Evolutionary conservation across 441 rosid genomes (phyloP).

Genomic region (Gossypium lobatum): DNA sequence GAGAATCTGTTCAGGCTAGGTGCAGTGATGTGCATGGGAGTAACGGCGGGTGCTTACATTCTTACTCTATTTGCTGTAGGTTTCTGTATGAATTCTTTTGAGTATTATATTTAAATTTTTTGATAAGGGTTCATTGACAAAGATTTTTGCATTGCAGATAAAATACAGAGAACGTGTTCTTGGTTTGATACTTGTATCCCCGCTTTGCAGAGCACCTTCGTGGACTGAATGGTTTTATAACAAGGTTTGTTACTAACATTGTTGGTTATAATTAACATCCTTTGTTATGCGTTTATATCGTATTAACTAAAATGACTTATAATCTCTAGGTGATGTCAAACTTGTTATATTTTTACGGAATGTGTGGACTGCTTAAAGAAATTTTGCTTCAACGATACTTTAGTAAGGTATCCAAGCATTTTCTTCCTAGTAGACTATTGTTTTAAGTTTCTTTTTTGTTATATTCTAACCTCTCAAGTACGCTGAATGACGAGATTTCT

Average conservation of each 20-base stretch:
- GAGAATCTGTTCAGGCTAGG: slow-evolving; percentile 39
- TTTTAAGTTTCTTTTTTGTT: not conserved
- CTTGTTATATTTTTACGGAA: slow-evolving; percentile 63
- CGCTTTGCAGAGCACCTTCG: slow-evolving; percentile 66
- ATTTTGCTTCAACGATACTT: slow-evolving; percentile 64
- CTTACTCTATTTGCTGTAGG: slow-evolving; percentile 66
- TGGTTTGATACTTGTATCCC: slow-evolving; percentile 71
- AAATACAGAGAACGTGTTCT: slow-evolving; percentile 62
- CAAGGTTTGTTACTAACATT: slow-evolving; percentile 31
- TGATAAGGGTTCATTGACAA: slow-evolving; percentile 11
- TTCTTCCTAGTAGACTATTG: slow-evolving; percentile 7
- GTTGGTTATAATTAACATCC: not conserved
- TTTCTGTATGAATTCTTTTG: slow-evolving; percentile 12
- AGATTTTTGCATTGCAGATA: slow-evolving; percentile 40
- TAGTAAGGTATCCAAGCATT: slow-evolving; percentile 50
- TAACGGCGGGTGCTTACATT: slow-evolving; percentile 71
- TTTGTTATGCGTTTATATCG: not conserved
- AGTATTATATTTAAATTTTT: not conserved
- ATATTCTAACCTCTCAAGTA: slow-evolving; percentile 4
- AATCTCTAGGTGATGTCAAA: slow-evolving; percentile 51
- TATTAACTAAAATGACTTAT: slow-evolving; percentile 5
- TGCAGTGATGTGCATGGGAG: slow-evolving; percentile 78
- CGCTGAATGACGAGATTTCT: slow-evolving; percentile 13
- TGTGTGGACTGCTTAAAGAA: slow-evolving; percentile 67
- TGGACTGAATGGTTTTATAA: slow-evolving; percentile 83